These are phyloP conservation scores for Dendrocalamus sinicus DNA, from an alignment of 176 grass and related monocot species.

Conservation along the genomic window DNA sequence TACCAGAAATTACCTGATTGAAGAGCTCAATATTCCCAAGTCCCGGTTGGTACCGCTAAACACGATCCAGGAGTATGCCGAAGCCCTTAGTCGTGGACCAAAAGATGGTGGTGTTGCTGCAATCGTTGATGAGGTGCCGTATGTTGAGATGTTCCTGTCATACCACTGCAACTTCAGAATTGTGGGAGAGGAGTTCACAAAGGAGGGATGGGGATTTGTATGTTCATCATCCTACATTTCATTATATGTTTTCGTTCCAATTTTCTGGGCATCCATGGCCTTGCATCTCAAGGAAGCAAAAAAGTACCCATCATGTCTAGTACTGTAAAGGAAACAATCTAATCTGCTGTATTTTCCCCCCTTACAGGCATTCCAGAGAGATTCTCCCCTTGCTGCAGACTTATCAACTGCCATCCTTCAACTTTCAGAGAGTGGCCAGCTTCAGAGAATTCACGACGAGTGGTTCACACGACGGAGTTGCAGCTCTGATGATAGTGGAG, in stretches of 20 bases:
- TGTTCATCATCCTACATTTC: constrained; percentile 39
- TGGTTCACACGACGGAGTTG: constrained; percentile 60
- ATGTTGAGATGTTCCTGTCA: constrained; percentile 75
- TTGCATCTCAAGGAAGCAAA: constrained; percentile 30
- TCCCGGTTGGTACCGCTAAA: constrained; percentile 69
- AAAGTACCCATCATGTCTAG: background rate
- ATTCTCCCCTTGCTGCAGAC: constrained; percentile 79
- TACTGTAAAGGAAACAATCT: background rate
- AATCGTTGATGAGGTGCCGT: constrained; percentile 82
- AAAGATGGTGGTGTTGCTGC: constrained; percentile 74
- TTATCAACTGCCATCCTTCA: constrained; percentile 85
- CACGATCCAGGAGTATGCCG: constrained; percentile 66
- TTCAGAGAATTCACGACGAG: constrained; percentile 79
- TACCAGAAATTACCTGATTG: constrained; percentile 71
- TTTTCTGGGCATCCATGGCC: background rate
- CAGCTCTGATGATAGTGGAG: constrained; percentile 48
- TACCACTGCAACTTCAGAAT: constrained; percentile 72
- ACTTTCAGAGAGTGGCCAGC: constrained; percentile 84
- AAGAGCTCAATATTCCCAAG: constrained; percentile 65
- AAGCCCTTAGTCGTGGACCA: constrained; percentile 75
- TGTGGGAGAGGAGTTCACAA: constrained; percentile 80
- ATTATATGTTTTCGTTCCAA: background rate
- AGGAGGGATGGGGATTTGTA: constrained; percentile 98
- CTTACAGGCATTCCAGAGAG: constrained; percentile 85
- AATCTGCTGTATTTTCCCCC: constrained; percentile 2